Percentiles rank a stretch among this genome's conserved stretches.
Conservation (phyloP, 768 basidiomycete species). For the Xerocomellus chrysenteron region DNA sequence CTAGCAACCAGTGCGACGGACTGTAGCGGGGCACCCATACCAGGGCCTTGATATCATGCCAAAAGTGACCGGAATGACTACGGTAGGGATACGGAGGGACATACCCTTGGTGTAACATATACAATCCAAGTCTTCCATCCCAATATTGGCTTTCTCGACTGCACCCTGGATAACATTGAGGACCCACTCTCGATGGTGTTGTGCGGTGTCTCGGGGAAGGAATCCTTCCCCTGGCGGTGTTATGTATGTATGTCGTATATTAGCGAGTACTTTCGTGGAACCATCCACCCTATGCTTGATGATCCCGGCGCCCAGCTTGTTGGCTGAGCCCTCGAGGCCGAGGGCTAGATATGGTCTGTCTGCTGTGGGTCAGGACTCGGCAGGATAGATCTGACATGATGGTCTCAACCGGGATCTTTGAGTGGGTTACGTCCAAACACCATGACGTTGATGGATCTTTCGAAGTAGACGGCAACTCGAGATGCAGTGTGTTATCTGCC, state of each 20-base stretch:
- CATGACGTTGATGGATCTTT: slow-evolving; percentile 23
- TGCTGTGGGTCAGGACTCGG: slow-evolving; percentile 29
- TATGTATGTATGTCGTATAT: slow-evolving; percentile 97
- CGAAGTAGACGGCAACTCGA: slow-evolving; percentile 14
- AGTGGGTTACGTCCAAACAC: slow-evolving; percentile 20
- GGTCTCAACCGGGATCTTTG: slow-evolving; percentile 33
- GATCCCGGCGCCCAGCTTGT: slow-evolving; percentile 94
- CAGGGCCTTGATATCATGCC: slow-evolving; percentile 66
- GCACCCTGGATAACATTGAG: slow-evolving; percentile 79
- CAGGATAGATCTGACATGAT: slow-evolving; percentile 13
- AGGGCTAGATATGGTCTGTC: slow-evolving; percentile 80
- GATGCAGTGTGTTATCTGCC: background rate
- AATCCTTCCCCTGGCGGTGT: slow-evolving; percentile 99
- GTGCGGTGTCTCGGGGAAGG: slow-evolving; percentile 91
- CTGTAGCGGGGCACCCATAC: slow-evolving; percentile 97
- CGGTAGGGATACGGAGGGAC: slow-evolving; percentile 4
- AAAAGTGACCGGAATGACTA: background rate
- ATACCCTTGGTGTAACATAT: slow-evolving; percentile 97
- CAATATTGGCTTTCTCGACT: slow-evolving; percentile 61
- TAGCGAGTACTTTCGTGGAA: slow-evolving; percentile 77
- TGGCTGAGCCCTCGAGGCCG: slow-evolving; percentile 96
- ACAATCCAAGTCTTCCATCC: slow-evolving; percentile 82
- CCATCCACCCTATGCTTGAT: slow-evolving; percentile 80
- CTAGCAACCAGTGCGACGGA: slow-evolving; percentile 93
- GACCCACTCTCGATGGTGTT: slow-evolving; percentile 94